Base-by-base conservation (phyloP, 768 basidiomycete species). In the Lactifluus pinguis region DNA sequence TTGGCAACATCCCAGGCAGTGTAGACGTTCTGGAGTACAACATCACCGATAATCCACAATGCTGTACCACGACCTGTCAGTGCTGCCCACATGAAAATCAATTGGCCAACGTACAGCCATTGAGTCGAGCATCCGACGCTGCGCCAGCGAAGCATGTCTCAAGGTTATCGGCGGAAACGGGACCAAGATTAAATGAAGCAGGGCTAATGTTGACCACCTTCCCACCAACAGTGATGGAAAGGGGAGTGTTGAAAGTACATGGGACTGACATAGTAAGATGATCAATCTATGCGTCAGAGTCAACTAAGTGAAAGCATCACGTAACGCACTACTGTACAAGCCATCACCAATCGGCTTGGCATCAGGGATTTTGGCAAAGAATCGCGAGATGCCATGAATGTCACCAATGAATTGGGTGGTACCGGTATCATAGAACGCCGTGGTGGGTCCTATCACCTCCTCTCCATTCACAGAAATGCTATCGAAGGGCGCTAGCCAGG, bases 341-440 rank as follows among this genome's bases (percentile, higher is more conserved):
- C 56, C 56, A 21, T 14, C 0, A 15, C 56, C 56, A 34, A 8
- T 15, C 32, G n/a, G n/a, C 25, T 25, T 25, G 2, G 25, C 25
- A 25, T 25, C 2, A 25, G 25, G 25, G n/a, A 57, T 57, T 30
- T n/a, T 10, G 6, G 32, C 4, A 30, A 50, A 57, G 9, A 57
- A 19, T 5, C 32, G 21, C 30, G 38, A 39, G 19, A 57, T 57
- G 25, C 29, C 1, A 15, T 8, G 9, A 3, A 49, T 14, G 44
- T 65, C 59, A 48, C 69, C 72, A 38, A 70, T 29, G 55, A 73
- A 65, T 32, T 68, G 58, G 10, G 70, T 71, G 8, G 72, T 73
- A n/a, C 72, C 72, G 62, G 57, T 68, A 63, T 72, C 72, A 53
- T 73, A 69, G 64, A 73, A 65, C 44, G 74, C 57, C 4, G 49